A percentile compares a stretch with the other conserved stretches of the same genome.
Conservation (phyloP, 257 asterid species). For the Petrea volubilis region DNA sequence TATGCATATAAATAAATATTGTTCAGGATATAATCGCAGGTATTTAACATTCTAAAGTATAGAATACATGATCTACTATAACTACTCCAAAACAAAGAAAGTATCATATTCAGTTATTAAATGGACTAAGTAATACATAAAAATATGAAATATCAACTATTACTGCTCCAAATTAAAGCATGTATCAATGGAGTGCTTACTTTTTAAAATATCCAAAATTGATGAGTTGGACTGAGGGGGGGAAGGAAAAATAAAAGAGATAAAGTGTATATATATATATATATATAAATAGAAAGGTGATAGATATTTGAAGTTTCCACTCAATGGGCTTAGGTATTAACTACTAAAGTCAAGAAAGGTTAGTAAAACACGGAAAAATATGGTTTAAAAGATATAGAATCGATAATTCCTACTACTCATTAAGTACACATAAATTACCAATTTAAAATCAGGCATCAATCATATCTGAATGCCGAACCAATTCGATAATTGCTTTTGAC, state of each 20-base stretch:
- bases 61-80: not conserved
- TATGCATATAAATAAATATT: not conserved
- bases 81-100: not conserved
- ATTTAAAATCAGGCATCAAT: not conserved
- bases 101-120: not conserved
- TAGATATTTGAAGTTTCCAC: no score
- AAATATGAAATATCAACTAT: not conserved
- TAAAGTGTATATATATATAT: not conserved
- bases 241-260: not conserved
- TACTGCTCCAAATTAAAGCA: not conserved
- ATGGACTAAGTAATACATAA: not conserved
- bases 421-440: not conserved
- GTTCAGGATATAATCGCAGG: no score
- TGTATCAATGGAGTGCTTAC: not conserved
- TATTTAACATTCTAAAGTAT: no score
- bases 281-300: no score
- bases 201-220: not conserved
- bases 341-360: not conserved
- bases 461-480: not conserved
- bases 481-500: not conserved
- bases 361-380: not conserved
- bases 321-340: not conserved
- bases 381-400: not conserved
- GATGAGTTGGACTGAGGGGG: not conserved
- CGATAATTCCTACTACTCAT: not conserved